phyloP scores from a whole-genome alignment of 2,329 filamentous ascomycete genomes.

The Zarea fungicola region DNA sequence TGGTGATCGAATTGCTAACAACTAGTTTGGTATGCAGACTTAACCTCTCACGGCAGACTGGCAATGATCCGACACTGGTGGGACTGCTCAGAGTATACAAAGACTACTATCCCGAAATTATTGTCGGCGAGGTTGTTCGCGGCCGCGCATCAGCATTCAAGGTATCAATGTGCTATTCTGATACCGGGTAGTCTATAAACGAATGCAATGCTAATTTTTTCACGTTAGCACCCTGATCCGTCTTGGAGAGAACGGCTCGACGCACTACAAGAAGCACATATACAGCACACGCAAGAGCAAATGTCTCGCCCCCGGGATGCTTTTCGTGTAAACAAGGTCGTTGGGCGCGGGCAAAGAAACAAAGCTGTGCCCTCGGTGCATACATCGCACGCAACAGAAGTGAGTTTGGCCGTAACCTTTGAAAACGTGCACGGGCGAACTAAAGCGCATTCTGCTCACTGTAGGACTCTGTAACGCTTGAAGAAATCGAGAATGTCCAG shows the following conservation, averaged over 20 bases:
- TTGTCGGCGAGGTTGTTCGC: slow-evolving; percentile 63
- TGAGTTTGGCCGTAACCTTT: slow-evolving; percentile 24
- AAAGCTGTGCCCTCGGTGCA: slow-evolving; percentile 62
- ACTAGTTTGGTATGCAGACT: slow-evolving; percentile 36
- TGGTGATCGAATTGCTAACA: not conserved
- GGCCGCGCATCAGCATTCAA: slow-evolving; percentile 59
- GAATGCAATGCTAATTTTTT: not conserved
- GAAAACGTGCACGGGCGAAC: not conserved
- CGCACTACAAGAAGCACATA: slow-evolving; percentile 57
- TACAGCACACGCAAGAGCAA: slow-evolving; percentile 40
- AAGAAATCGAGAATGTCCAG: slow-evolving; percentile 69
- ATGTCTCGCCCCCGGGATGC: slow-evolving; percentile 34
- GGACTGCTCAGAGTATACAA: slow-evolving; percentile 79
- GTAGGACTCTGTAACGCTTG: slow-evolving; percentile 61
- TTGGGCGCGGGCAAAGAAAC: slow-evolving; percentile 23
- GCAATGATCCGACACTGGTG: slow-evolving; percentile 68
- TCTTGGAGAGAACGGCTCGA: slow-evolving; percentile 68
- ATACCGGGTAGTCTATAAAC: not conserved
- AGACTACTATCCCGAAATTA: slow-evolving; percentile 86
- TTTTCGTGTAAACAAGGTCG: slow-evolving; percentile 58
- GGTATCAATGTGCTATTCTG: slow-evolving; percentile 29
- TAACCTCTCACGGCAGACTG: slow-evolving; percentile 52
- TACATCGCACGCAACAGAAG: slow-evolving; percentile 68
- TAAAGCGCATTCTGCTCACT: slow-evolving; percentile 13
- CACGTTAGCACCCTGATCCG: slow-evolving; percentile 61